Evolutionary conservation across 495 filamentous ascomycete genomes (phyloP).

Genomic region (Daldinia childiae): DNA sequence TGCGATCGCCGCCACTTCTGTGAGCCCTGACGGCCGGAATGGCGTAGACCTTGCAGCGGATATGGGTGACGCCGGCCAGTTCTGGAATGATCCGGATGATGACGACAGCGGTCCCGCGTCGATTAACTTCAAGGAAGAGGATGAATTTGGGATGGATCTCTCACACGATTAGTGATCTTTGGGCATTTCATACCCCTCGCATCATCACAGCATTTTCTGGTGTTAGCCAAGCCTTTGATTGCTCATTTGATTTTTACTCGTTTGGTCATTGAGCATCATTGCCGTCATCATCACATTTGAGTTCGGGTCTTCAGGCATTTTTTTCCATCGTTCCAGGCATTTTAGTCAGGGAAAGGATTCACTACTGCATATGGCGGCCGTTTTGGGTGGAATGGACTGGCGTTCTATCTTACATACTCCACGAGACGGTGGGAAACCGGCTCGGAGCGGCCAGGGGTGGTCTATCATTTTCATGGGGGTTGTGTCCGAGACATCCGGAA

Average conservation of each 20-base stretch:
- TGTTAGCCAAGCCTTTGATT: conserved; percentile 23
- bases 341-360: conserved; percentile 21
- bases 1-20: conserved; percentile 54
- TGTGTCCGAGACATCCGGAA: conserved; percentile 21
- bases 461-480: conserved; percentile 17
- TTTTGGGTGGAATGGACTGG: conserved; percentile 34
- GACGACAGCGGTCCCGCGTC: conserved; percentile 63
- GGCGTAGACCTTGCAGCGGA: conserved; percentile 65
- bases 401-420: conserved; percentile 34
- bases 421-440: conserved; percentile 18
- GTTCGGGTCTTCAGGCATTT: conserved; percentile 26
- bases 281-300: conserved; percentile 13
- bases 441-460: conserved; percentile 15
- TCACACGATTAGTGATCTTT: conserved; percentile 28
- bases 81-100: conserved; percentile 74
- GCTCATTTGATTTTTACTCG: conserved; percentile 41
- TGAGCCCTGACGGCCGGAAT: conserved; percentile 77
- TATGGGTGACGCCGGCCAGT: conserved; percentile 66
- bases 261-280: conserved; percentile 14
- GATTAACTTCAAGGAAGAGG: conserved; percentile 88
- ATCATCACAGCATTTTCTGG: conserved; percentile 34
- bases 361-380: conserved; percentile 39
- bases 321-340: conserved; percentile 40
- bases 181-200: conserved; percentile 12
- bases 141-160: conserved; percentile 84